Evolutionary conservation across 352 stramenopile species (phyloP), one percentile per base, ranked within the genome.

Genomic region (Phytophthora macrochlamydospora): DNA sequence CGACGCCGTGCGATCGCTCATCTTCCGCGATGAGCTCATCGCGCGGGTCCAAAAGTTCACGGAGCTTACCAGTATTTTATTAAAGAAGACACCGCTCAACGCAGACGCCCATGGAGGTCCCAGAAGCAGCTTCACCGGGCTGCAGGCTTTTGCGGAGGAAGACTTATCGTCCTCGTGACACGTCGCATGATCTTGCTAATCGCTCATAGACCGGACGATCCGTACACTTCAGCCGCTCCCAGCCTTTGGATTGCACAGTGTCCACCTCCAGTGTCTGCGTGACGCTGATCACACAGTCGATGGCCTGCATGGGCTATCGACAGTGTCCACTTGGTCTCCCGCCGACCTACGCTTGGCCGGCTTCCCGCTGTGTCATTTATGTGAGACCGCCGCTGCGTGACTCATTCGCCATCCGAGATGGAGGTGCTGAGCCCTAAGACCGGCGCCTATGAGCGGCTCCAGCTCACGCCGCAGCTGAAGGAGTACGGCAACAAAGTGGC

Each of bases 11-110:
- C 75, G 64, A 9, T 86, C 79, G 54, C 61, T 80, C 29, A 77
- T 91, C 50, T 89, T 88, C 50, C 79, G 76, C 14, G 73, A 91
- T n/a, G 79, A 88, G 54, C 78, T 91, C n/a, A 64, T 67, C 7
- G 67, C 67, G 28, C 73, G 75, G 2, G 82, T 91, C 24, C 9
- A 77, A 2, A 87, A 87, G 56, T 89, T 89, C 62, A 79, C 66
- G 0, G 46, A 65, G 0, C 57, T 87, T 12, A 87, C 75, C 8
- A 55, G 53, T 4, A 37, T 37, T 35, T 62, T 65, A 33, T 48
- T 62, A 40, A 38, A 40, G 35, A 40, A 51, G n/a, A 13, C 3
- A 1, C 11, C 57, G 7, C 54, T 29, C 4, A 52, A 69, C 7
- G 40, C 40, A 4, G 48, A 64, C 35, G 50, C 5, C 3, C 24